Evolutionary conservation across 2,329 filamentous ascomycete genomes (phyloP).

Genomic region (Xylariaceae sp.): DNA sequence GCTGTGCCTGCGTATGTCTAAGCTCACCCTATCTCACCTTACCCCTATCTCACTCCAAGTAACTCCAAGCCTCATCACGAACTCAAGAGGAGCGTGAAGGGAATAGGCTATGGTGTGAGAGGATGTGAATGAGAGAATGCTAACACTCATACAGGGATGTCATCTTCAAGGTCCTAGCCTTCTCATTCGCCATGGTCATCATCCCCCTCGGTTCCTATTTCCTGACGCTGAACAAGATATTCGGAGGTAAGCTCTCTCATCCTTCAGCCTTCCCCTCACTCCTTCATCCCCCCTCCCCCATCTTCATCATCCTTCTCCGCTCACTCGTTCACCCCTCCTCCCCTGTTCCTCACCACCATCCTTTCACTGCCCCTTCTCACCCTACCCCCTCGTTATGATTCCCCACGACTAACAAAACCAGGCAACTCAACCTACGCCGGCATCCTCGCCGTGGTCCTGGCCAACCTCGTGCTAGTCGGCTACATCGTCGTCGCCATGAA

Average conservation of each 20-base stretch:
- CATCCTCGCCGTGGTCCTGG: constrained; percentile 77
- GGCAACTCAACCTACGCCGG: constrained; percentile 88
- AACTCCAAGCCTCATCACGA: too few relatives aligned
- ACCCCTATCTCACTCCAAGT: neutral
- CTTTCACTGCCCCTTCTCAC: neutral
- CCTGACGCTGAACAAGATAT: constrained; percentile 67
- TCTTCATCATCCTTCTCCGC: neutral
- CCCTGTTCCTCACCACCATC: neutral
- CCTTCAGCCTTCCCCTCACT: neutral
- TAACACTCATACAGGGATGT: constrained; percentile 55
- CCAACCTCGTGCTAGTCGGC: constrained; percentile 84
- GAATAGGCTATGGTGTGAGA: neutral
- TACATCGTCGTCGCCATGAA: constrained; percentile 89
- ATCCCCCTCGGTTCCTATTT: constrained; percentile 88
- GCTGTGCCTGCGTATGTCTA: constrained; percentile 71
- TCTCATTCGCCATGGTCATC: constrained; percentile 87
- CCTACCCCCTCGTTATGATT: neutral
- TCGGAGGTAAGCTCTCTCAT: constrained; percentile 56
- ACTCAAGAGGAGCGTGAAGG: neutral
- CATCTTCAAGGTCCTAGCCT: constrained; percentile 82
- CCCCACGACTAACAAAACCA: constrained; percentile 33
- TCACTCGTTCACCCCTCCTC: neutral
- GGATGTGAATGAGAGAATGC: too few relatives aligned
- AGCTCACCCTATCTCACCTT: neutral
- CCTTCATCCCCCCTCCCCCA: neutral